These are phyloP conservation scores for Phytophthora capsici DNA, from an alignment of 352 stramenopile species.

Conservation along the genomic window DNA sequence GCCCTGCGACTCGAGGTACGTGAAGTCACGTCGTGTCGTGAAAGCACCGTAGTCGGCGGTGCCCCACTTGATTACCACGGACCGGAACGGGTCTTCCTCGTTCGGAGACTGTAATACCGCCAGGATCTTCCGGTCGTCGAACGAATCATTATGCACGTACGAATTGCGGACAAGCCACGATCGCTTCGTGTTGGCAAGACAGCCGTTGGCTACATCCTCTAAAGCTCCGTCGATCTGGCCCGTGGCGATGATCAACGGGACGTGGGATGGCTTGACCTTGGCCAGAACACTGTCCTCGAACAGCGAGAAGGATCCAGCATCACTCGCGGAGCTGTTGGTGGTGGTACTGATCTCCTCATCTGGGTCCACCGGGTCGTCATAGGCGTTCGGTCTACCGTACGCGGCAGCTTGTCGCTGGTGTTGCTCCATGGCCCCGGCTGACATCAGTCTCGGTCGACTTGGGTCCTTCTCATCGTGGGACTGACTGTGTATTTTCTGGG, in stretches of 20 bases:
- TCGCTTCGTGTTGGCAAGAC: constrained; percentile 36
- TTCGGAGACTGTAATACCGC: constrained; percentile 40
- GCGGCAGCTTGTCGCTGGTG: constrained; percentile 28
- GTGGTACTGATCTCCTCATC: constrained; percentile 27
- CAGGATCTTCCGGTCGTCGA: constrained; percentile 44
- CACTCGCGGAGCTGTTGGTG: constrained; percentile 41
- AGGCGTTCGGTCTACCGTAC: constrained; percentile 32
- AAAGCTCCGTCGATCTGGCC: constrained; percentile 42
- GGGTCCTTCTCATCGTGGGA: constrained; percentile 32
- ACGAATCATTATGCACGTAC: constrained; percentile 45
- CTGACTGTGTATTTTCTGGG: constrained; percentile 26
- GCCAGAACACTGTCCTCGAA: constrained; percentile 39
- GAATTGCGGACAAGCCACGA: constrained; percentile 42
- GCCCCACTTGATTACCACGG: constrained; percentile 50
- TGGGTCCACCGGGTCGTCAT: constrained; percentile 22
- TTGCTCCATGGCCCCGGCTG: constrained; percentile 35
- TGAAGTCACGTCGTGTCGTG: constrained; percentile 38
- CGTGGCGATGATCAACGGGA: constrained; percentile 41
- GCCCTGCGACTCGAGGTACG: constrained; percentile 50
- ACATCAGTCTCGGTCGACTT: constrained; percentile 49
- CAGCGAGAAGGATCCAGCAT: constrained; percentile 41
- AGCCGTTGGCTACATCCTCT: constrained; percentile 43
- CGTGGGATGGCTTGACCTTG: constrained; percentile 30
- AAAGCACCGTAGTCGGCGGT: constrained; percentile 39
- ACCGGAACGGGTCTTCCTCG: constrained; percentile 53